Evolutionary conservation across 2,329 filamentous ascomycete species (phyloP), one percentile per base, ranked within the genome.

Genomic region (Monosporascus sp.): DNA sequence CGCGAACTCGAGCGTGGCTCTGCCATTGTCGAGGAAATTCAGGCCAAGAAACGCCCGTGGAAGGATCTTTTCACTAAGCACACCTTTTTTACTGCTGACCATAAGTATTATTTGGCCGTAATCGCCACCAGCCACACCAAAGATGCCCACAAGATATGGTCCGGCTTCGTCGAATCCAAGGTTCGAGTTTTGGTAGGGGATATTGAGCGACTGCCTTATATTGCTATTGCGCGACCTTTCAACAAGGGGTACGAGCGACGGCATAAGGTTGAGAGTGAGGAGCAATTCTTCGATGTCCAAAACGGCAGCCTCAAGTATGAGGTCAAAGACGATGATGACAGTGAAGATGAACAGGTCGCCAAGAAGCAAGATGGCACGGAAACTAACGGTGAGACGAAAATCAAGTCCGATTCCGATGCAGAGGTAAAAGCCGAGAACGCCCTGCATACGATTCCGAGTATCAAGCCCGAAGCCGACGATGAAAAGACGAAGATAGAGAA

Each of bases 31-130:
- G 85, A 89, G 57, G 83, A 85, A 61, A 95, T 99, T 56, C 87
- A 93, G 72, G 69, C 80, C 35, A 89, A 88, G 53, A 88, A 88
- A 64, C 79, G 81, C 55, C 81, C 80, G 17, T 99, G 94, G 94
- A 89, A 87, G 63, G 89, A 93, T 56, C 76, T 99, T 1, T 97
- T 99, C 68, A 78, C 81, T 46, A 91, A 91, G 63, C 93, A 97
- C 71, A 89, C 86, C 0, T 99, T 99, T 72, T 99, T 99, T 73
- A 96, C 92, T 0, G 72, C 84, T 40, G 91, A 88, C 59, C 96
- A 96, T 77, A 96, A 95, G 70, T 97, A 97, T 70, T 99, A 97
- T 69, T 84, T 99, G 51, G 90, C 88, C 50, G 87, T 99, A 53
- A 87, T 92, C 48, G 85, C 91, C 17, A 87, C 90, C 1, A 92